Base-by-base conservation (phyloP, 2,329 filamentous ascomycete genomes). In the Pseudopyrenochaeta lycopersici region DNA sequence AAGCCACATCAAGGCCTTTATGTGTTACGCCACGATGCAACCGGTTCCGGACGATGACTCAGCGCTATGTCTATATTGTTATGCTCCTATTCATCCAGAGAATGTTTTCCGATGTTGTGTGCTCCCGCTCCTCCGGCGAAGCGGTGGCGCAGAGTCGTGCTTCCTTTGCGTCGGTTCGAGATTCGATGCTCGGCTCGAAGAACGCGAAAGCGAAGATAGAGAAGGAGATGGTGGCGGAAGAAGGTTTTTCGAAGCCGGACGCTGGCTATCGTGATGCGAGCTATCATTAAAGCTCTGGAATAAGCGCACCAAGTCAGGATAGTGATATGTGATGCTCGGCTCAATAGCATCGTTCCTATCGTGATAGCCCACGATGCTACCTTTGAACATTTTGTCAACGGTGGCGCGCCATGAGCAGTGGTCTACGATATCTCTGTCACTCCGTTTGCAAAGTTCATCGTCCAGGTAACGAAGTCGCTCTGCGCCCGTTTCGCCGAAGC, bases 361-460 rank as follows among this genome's bases (percentile, higher is more conserved):
- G 14, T 40, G 9, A 3, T 14, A 42, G 2, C 20, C 18, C 7
- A 46, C 44, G 9, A 66, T 49, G 39, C 59, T 64, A 0, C 61
- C 63, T 1, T 52, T 46, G 18, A 66, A 30, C 44, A 66, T 59
- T 21, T 63, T 64, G 10, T 54, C 33, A 9, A 64, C 56, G 2
- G 50, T 15, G 1, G 33, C 39, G 33, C 52, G 61, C 61, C 61
- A 66, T 1, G 58, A 54, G 33, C 51, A 57, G 9, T 53, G 46
- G 29, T 66, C 63, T 11, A 64, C 57, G 32, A 64, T 63, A 23
- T 64, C 61, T 2, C 58, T 50, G 27, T 45, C 2, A 29, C 14
- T 0, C 7, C 3, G 3, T 5, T 20, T 15, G 18, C 50, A 57
- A 1, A 53, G 29, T 0, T 33, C 14, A n/a, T 57, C 46, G 7